Base-by-base conservation (phyloP, 495 filamentous ascomycete genomes). In the Penicillium steckii region DNA sequence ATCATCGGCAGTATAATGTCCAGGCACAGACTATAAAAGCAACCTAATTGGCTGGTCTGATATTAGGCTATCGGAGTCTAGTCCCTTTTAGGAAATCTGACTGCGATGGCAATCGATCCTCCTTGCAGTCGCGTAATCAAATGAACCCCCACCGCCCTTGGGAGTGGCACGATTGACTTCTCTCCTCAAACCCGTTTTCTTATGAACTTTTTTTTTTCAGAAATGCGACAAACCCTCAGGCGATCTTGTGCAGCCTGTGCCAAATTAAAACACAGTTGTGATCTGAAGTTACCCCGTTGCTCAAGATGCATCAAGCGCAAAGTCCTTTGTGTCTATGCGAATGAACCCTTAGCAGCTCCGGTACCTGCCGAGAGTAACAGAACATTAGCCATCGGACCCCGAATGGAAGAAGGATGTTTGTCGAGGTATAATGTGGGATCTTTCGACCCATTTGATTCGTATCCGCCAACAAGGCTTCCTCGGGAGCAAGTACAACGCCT, bases 391-490 rank as follows among this genome's bases (percentile, higher is more conserved):
- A 49, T 29, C 52, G 52, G 15, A 32, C 29, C 50, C 13, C 26
- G 43, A 12, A 35, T 48, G 27, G 33, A 27, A 42, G 44, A 26
- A 19, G 22, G 42, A 29, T 29, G 48, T 18, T 46, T 66, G 25
- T 55, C 42, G 8, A 42, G 22, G 19, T 65, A 61, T 33, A 44
- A 50, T 58, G 49, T 66, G 45, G 61, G 56, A 6, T 65, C 64
- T 15, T 38, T 77, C 12, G 78, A 80, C 55, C 77, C 78, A 3
- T 80, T 81, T 42, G 74, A 79, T 24, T 77, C 77, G 12, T 81
- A 77, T 56, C 77, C 78, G 0, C 59, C 49, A 29, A 81, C 78
- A 3, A 71, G 75, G 41, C 69, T 81, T 19, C 71, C 72, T 6
- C 59, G 73, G 21, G 51, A 55, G 6, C 76, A 67, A 12, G 74